Evolutionary conservation across 495 filamentous ascomycete genomes (phyloP).

Genomic region (Geoglossum glabrum): DNA sequence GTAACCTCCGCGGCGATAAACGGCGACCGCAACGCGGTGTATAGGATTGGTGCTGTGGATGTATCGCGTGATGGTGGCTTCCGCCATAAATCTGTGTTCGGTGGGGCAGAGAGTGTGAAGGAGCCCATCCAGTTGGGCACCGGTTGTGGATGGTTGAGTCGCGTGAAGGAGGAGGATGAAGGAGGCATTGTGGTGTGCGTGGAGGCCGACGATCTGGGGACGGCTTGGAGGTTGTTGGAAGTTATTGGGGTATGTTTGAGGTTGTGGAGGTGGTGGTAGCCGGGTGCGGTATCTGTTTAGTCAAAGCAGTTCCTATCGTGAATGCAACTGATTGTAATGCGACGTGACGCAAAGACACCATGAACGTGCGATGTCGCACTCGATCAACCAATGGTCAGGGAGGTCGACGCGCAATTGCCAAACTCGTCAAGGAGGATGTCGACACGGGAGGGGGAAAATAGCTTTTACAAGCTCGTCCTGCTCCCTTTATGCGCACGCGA

Average conservation of each 20-base stretch:
- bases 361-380: neutral
- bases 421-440: neutral
- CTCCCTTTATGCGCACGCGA: neutral
- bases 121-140: slow-evolving; percentile 33
- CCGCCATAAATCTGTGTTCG: slow-evolving; percentile 58
- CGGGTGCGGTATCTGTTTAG: neutral
- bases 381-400: neutral
- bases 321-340: neutral
- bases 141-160: neutral
- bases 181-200: neutral
- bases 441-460: neutral
- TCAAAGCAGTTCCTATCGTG: neutral
- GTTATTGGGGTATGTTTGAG: neutral
- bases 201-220: no score
- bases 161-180: neutral
- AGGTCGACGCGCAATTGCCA: neutral
- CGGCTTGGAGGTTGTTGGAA: no score
- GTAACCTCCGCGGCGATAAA: slow-evolving; percentile 39
- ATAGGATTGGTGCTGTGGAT: slow-evolving; percentile 35
- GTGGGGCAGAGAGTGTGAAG: slow-evolving; percentile 33
- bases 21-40: slow-evolving; percentile 30
- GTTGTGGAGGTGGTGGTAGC: neutral
- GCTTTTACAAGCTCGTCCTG: neutral
- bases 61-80: slow-evolving; percentile 35
- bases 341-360: neutral